Conservation (phyloP, 1,139 yeast species). For the Yamadazyma sp. region DNA sequence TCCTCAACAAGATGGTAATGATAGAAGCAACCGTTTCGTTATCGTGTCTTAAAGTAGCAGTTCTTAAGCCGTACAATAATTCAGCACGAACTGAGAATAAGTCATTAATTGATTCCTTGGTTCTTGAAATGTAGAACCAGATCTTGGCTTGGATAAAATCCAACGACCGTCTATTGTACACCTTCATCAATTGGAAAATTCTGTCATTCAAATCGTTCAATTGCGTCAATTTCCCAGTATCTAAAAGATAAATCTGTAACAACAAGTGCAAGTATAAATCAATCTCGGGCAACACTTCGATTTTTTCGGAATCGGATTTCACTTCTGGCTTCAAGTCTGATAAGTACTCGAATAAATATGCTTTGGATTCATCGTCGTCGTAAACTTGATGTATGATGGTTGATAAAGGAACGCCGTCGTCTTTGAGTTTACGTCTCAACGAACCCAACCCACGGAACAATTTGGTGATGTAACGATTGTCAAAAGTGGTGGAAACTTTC, state of each 20-base stretch:
- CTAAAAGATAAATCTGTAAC: conserved; percentile 74
- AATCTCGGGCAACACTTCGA: conserved; percentile 63
- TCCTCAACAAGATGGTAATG: conserved; percentile 79
- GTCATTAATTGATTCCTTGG: conserved; percentile 67
- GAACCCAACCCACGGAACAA: conserved; percentile 82
- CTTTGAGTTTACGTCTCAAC: conserved; percentile 62
- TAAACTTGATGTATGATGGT: conserved; percentile 56
- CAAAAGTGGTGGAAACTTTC: conserved; percentile 75
- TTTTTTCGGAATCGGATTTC: conserved; percentile 8
- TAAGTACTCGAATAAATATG: conserved; percentile 42
- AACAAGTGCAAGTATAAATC: conserved; percentile 80
- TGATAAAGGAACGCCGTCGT: conserved; percentile 47
- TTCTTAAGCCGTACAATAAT: conserved; percentile 73
- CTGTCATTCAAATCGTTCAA: conserved; percentile 53
- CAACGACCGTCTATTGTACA: conserved; percentile 76
- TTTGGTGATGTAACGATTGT: conserved; percentile 83
- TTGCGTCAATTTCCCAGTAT: conserved; percentile 50
- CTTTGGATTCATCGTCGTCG: conserved; percentile 34
- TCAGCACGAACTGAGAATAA: conserved; percentile 65
- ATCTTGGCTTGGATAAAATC: conserved; percentile 87
- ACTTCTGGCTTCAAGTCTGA: conserved; percentile 17
- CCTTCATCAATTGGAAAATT: conserved; percentile 56
- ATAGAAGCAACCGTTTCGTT: conserved; percentile 87
- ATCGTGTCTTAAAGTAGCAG: conserved; percentile 91
- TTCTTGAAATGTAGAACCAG: conserved; percentile 89